Conservation (phyloP, 306 rosid species). For the Macrotyloma uniflorum region DNA sequence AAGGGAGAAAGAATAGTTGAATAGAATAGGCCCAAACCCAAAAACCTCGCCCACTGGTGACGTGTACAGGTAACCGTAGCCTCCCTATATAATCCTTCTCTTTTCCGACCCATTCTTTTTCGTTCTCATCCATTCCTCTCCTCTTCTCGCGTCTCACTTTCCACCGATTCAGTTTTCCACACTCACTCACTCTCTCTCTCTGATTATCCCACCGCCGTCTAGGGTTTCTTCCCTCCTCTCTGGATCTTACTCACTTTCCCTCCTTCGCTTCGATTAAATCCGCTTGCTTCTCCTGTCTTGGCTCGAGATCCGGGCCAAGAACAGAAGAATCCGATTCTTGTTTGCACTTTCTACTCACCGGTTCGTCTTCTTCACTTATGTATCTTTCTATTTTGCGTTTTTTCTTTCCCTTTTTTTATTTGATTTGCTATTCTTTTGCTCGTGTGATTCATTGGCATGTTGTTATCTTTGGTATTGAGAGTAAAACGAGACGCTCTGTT, state of each 20-base stretch:
- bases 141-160: conserved; percentile 27
- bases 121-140: conserved; percentile 67
- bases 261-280: conserved; percentile 34
- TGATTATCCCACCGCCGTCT: conserved; percentile 1
- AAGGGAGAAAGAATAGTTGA: not conserved
- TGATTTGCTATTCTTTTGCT: not conserved
- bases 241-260: not conserved
- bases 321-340: conserved; percentile 56
- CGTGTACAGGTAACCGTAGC: conserved; percentile 71
- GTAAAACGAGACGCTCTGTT: not conserved
- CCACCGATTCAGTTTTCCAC: conserved; percentile 38
- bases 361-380: conserved; percentile 27
- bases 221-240: conserved; percentile 24
- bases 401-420: not conserved
- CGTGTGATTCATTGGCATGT: not conserved
- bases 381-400: conserved; percentile 1
- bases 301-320: conserved; percentile 99
- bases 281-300: conserved; percentile 69
- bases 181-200: conserved; percentile 7
- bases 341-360: conserved; percentile 42
- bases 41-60: conserved; percentile 52
- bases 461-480: not conserved
- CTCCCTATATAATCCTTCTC: conserved; percentile 65
- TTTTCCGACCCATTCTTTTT: not conserved
- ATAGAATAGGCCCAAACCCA: conserved; percentile 46